Percentiles rank a stretch among this genome's conserved stretches.
Conservation (phyloP, 2,329 filamentous ascomycete species). For the Botrytis paeoniae region DNA sequence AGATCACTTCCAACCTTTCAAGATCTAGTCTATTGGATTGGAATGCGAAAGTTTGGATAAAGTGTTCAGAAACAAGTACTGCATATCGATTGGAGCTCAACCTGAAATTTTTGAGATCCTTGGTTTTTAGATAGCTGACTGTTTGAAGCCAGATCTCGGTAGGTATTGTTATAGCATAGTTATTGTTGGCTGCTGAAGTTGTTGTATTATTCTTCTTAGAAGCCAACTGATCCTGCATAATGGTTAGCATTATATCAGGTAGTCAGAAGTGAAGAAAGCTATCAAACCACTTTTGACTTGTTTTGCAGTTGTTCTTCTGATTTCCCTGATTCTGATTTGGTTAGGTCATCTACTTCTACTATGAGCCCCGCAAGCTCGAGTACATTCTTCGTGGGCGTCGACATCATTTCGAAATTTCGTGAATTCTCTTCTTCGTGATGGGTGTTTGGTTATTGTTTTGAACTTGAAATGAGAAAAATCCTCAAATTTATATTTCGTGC, state of each 20-base stretch:
- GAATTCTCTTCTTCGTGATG: neutral
- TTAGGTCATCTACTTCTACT: neutral
- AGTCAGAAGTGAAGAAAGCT: neutral
- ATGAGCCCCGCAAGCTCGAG: too few species aligned
- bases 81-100: neutral
- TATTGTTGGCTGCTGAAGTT: too few species aligned
- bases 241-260: neutral
- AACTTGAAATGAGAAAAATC: neutral
- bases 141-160: neutral
- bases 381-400: neutral
- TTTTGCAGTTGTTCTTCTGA: neutral
- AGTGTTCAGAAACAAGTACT: neutral
- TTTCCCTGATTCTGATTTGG: too few species aligned
- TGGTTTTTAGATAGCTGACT: neutral
- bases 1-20: neutral
- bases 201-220: too few species aligned
- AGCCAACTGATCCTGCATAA: neutral
- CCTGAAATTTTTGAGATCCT: neutral
- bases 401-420: neutral
- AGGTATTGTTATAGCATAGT: neutral
- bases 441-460: too few species aligned
- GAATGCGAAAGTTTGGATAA: neutral
- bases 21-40: neutral
- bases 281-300: neutral
- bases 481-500: neutral